Evolutionary conservation across 345 rosid genomes (phyloP).

Genomic region (Kernera saxatilis): DNA sequence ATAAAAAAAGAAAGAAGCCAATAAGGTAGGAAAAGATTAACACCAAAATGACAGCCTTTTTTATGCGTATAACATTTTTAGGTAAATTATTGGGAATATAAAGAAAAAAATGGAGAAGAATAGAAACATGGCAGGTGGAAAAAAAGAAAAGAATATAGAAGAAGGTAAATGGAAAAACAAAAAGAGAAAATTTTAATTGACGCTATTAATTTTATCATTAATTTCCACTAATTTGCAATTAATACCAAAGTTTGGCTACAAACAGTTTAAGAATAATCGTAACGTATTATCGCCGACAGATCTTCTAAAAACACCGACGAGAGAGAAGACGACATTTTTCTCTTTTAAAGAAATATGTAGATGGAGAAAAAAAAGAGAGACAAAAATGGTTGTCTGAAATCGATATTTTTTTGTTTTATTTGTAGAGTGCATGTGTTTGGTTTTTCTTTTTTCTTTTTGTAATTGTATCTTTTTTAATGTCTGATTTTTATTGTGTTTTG

Average conservation of each 20-base stretch:
- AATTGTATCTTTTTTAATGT: neutral
- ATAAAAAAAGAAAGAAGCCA: neutral
- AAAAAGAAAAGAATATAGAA: neutral
- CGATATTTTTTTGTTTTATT: conserved; percentile 5
- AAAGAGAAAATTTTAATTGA: neutral
- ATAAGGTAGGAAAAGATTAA: conserved; percentile 11
- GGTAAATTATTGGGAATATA: neutral
- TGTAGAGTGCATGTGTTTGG: conserved; percentile 10
- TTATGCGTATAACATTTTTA: neutral
- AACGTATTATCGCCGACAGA: conserved; percentile 26
- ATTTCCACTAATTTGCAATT: conserved; percentile 16
- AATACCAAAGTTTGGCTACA: neutral
- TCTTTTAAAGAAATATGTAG: neutral
- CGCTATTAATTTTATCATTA: neutral
- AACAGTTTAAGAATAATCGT: neutral
- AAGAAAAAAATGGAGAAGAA: neutral
- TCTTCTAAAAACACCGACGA: neutral
- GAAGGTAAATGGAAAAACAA: neutral
- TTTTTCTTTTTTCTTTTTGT: neutral
- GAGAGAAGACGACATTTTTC: neutral
- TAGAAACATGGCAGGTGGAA: conserved; percentile 1
- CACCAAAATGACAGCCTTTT: conserved; percentile 25
- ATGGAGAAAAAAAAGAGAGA: neutral
- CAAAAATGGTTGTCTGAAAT: conserved; percentile 14
- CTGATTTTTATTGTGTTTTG: neutral